Conservation (phyloP, 2,329 filamentous ascomycete species). For the Botrytis sinoallii region DNA sequence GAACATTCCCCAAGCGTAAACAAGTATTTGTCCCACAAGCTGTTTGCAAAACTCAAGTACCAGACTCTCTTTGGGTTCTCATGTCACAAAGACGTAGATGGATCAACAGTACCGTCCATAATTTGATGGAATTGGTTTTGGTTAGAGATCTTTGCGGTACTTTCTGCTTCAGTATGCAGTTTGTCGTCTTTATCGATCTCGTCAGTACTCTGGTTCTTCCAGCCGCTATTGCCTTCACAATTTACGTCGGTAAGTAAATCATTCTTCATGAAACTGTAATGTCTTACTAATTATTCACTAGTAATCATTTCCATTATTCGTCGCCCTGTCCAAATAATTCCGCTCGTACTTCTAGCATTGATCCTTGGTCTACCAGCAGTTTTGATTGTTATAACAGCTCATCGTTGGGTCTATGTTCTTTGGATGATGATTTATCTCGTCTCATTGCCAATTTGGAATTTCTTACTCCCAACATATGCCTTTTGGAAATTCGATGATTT, state of each 20-base stretch:
- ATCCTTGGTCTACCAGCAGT: slow-evolving; percentile 92
- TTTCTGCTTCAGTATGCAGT: slow-evolving; percentile 99
- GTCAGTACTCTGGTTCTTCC: slow-evolving; percentile 92
- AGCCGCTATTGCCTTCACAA: slow-evolving; percentile 93
- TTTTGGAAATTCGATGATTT: slow-evolving; percentile 99
- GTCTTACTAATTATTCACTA: slow-evolving; percentile 39
- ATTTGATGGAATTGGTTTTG: slow-evolving; percentile 93
- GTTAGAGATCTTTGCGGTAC: slow-evolving; percentile 96
- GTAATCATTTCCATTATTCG: slow-evolving; percentile 82
- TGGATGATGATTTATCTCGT: slow-evolving; percentile 98
- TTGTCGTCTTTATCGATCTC: slow-evolving; percentile 92
- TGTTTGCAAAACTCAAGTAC: slow-evolving; percentile 97
- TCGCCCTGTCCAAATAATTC: slow-evolving; percentile 78
- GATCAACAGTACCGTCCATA: slow-evolving; percentile 99
- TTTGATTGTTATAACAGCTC: slow-evolving; percentile 88
- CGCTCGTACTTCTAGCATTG: slow-evolving; percentile 80
- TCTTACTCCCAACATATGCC: slow-evolving; percentile 86
- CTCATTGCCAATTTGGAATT: slow-evolving; percentile 96
- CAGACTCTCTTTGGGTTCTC: slow-evolving; percentile 86
- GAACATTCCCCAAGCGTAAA: slow-evolving; percentile 98
- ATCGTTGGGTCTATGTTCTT: slow-evolving; percentile 84
- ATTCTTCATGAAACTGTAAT: background rate
- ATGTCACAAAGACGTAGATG: slow-evolving; percentile 93
- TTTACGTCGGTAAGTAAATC: slow-evolving; percentile 78
- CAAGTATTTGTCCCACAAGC: slow-evolving; percentile 98